phyloP scores from a whole-genome alignment of 2,329 filamentous ascomycete genomes.

The Escovopsis sp. region DNA sequence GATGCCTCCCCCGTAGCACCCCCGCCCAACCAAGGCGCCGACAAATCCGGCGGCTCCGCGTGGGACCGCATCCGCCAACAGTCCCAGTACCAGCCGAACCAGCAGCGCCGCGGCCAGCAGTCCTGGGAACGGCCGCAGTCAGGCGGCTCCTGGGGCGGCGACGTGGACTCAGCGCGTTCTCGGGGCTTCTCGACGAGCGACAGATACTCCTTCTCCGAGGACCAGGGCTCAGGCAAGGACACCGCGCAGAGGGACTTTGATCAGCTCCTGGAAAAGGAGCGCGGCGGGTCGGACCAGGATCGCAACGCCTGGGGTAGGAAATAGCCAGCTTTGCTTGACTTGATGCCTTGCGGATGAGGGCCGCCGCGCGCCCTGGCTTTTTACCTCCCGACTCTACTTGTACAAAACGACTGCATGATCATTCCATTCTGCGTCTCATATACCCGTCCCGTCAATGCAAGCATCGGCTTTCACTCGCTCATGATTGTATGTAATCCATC shows the following conservation, averaged over 20 bases:
- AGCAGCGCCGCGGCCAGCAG: constrained; percentile 5
- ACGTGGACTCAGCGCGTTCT: constrained; percentile 12
- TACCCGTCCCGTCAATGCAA: too few relatives aligned
- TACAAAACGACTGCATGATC: too few relatives aligned
- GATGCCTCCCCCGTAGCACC: constrained; percentile 29
- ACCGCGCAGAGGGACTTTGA: constrained; percentile 38
- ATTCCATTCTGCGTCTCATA: too few relatives aligned
- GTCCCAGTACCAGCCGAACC: constrained; percentile 13
- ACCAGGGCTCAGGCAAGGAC: constrained; percentile 22
- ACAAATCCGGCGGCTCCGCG: constrained; percentile 17
- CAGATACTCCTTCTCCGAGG: constrained; percentile 22
- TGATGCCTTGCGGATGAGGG: too few relatives aligned
- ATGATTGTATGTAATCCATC: not conserved
- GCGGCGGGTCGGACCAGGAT: constrained; percentile 16
- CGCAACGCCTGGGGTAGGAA: constrained; percentile 12
- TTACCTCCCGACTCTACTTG: too few relatives aligned
- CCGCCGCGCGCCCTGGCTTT: too few relatives aligned
- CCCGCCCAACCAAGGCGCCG: constrained; percentile 10
- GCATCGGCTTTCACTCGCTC: too few relatives aligned
- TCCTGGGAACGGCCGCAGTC: constrained; percentile 8
- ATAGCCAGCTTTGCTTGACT: constrained; percentile 3
- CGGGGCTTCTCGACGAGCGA: constrained; percentile 9
- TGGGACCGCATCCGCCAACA: constrained; percentile 32
- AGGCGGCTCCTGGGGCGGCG: constrained; percentile 7
- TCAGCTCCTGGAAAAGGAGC: constrained; percentile 29